Evolutionary conservation across 1,139 yeast species (phyloP).

Genomic region (Schizosaccharomyces versatilis): DNA sequence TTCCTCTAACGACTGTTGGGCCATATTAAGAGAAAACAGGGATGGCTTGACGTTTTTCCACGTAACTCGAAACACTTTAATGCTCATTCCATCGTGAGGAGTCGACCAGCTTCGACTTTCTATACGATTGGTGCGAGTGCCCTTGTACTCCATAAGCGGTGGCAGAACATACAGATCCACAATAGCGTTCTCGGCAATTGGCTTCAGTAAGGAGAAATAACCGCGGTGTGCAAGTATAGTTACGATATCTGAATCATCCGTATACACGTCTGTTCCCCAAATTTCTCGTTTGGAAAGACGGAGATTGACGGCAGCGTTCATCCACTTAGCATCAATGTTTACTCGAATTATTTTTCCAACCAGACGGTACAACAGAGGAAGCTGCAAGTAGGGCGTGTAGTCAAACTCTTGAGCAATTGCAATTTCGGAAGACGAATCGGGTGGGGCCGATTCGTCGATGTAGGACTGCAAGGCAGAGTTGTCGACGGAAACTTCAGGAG

Average conservation of each 20-base stretch:
- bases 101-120: slow-evolving; percentile 52
- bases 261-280: slow-evolving; percentile 86
- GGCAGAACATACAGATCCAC: slow-evolving; percentile 58
- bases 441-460: neutral
- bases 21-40: neutral
- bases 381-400: neutral
- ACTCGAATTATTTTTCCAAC: neutral
- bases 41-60: neutral
- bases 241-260: slow-evolving; percentile 78
- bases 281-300: slow-evolving; percentile 15
- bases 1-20: neutral
- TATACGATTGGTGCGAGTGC: slow-evolving; percentile 43
- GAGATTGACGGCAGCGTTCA: slow-evolving; percentile 1
- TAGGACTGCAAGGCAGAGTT: neutral
- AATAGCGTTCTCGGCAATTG: slow-evolving; percentile 30
- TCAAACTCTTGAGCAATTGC: neutral
- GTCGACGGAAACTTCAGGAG: neutral
- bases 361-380: neutral
- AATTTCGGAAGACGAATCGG: neutral
- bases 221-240: slow-evolving; percentile 59
- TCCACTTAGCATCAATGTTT: neutral
- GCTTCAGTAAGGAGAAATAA: slow-evolving; percentile 20
- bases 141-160: slow-evolving; percentile 35
- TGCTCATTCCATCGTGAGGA: slow-evolving; percentile 49
- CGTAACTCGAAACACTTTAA: slow-evolving; percentile 24